phyloP scores from a whole-genome alignment of 139 green algal genomes.

The Spirogloea muscicola region DNA sequence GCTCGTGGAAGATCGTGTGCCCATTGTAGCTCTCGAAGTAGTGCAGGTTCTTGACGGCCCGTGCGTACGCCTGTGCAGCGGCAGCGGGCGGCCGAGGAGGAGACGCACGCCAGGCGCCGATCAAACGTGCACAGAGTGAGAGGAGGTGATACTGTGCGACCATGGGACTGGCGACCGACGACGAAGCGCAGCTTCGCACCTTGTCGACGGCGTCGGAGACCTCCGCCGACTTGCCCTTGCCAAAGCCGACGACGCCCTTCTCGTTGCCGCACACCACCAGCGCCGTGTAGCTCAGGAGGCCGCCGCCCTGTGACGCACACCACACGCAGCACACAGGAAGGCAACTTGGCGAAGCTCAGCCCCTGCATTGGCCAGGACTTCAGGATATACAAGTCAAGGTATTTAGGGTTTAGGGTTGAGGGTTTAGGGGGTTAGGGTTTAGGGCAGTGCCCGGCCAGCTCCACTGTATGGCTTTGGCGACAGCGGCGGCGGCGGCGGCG shows the following conservation, averaged over 20 bases:
- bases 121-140: background rate
- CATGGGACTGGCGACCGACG: no score
- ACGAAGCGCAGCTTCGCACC: background rate
- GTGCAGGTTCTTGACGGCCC: slow-evolving; percentile 44
- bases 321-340: no score
- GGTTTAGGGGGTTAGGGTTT: no score
- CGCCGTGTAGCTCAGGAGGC: slow-evolving; percentile 49
- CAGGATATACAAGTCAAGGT: no score
- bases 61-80: slow-evolving; percentile 37
- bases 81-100: background rate
- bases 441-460: no score
- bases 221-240: slow-evolving; percentile 49
- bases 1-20: slow-evolving; percentile 46
- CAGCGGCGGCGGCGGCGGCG: no score
- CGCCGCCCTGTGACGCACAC: slow-evolving; percentile 38
- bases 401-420: no score
- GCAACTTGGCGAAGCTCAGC: no score
- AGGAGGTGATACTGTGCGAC: no score
- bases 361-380: no score
- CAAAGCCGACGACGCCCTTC: slow-evolving; percentile 49
- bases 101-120: background rate
- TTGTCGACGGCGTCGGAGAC: slow-evolving; percentile 46
- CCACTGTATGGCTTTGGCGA: no score
- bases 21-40: slow-evolving; percentile 49
- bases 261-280: slow-evolving; percentile 55